Conservation (phyloP, 176 grass and related monocot species). For the Pontederia paniculata region DNA sequence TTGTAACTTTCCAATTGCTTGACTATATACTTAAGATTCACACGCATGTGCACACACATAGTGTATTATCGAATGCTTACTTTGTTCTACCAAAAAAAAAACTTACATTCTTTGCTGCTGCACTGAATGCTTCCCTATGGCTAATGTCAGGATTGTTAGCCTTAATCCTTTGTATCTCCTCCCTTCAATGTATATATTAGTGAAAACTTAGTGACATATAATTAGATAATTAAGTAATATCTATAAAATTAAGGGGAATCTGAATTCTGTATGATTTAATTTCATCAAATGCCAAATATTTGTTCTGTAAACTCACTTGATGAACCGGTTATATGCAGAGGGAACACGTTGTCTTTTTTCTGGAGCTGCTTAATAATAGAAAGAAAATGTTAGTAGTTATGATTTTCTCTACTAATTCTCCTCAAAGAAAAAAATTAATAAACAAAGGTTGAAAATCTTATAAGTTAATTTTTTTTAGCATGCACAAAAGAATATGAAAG, state of each 20-base stretch:
- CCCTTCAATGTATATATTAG: neutral
- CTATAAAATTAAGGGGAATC: neutral
- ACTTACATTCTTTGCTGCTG: slow-evolving; percentile 21
- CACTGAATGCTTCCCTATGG: slow-evolving; percentile 16
- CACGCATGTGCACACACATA: too few species aligned
- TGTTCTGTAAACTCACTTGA: slow-evolving; percentile 1
- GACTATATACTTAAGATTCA: too few species aligned
- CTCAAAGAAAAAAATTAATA: too few species aligned
- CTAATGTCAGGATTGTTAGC: slow-evolving; percentile 9
- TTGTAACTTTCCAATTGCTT: too few species aligned
- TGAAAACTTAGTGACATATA: too few species aligned
- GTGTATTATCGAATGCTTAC: too few species aligned
- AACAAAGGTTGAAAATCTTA: too few species aligned
- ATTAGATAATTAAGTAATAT: too few species aligned
- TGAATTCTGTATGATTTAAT: neutral
- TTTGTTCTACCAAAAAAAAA: neutral
- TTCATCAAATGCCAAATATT: neutral
- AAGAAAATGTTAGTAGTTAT: neutral
- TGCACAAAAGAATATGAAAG: too few species aligned
- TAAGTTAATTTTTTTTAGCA: too few species aligned
- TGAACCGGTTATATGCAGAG: slow-evolving; percentile 18
- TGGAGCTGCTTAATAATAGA: neutral
- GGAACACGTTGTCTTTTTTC: slow-evolving; percentile 16
- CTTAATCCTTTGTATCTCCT: slow-evolving; percentile 21
- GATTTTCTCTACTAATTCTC: too few species aligned